Evolutionary conservation across 495 filamentous ascomycete species (phyloP).

Genomic region (Penicillium turbatum): DNA sequence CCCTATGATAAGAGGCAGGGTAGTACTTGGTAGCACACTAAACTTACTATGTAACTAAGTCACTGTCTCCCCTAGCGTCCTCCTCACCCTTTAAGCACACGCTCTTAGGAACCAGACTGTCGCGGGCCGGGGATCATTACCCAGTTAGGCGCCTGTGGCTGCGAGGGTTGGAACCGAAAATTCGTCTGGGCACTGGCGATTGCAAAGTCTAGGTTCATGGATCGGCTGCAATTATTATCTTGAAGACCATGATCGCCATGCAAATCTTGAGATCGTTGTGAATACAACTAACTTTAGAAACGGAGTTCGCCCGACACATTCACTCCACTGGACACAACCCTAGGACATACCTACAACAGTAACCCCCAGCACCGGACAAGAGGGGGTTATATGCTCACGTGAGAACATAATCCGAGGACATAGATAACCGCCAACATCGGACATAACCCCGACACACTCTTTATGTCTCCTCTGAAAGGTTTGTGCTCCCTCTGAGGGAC

Average conservation of each 20-base stretch:
- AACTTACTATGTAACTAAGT: not conserved
- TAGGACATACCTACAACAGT: too few relatives aligned
- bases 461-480: too few relatives aligned
- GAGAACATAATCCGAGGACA: too few relatives aligned
- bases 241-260: not conserved
- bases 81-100: slow-evolving; percentile 1
- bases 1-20: not conserved
- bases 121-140: slow-evolving; percentile 15
- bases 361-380: too few relatives aligned
- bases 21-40: not conserved
- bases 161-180: slow-evolving; percentile 1
- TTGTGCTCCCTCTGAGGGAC: too few relatives aligned
- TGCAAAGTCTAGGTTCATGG: slow-evolving; percentile 3
- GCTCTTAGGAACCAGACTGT: not conserved
- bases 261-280: not conserved
- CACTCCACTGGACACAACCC: too few relatives aligned
- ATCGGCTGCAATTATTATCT: not conserved
- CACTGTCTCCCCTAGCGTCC: slow-evolving; percentile 6
- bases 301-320: too few relatives aligned
- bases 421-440: too few relatives aligned
- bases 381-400: too few relatives aligned
- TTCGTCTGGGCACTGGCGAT: slow-evolving; percentile 8
- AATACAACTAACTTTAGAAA: not conserved
- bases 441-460: too few relatives aligned
- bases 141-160: slow-evolving; percentile 9